phyloP scores from a whole-genome alignment of 208 protist species.

The Kentomonas sorsogonicus region DNA sequence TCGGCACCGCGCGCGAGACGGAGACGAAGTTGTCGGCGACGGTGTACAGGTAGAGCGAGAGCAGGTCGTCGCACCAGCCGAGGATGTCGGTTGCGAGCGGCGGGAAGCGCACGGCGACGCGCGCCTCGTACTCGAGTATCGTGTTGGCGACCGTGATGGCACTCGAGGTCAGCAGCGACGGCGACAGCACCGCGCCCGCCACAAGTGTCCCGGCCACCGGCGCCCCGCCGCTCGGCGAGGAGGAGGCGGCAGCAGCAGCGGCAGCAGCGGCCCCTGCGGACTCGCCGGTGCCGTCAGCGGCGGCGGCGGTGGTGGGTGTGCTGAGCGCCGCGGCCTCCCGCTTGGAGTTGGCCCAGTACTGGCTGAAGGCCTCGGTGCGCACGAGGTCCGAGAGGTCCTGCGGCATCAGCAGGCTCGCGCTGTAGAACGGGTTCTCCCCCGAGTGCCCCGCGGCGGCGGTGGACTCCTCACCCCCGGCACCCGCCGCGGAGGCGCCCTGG shows the following conservation, averaged over 20 bases:
- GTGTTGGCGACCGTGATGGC: conserved; percentile 50
- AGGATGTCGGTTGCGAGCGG: conserved; percentile 66
- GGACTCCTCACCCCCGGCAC: too few relatives aligned
- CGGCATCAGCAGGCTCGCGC: conserved; percentile 46
- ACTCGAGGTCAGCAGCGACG: conserved; percentile 51
- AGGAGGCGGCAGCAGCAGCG: too few relatives aligned
- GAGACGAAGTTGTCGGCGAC: conserved; percentile 85
- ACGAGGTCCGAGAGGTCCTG: conserved; percentile 51
- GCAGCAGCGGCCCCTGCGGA: too few relatives aligned
- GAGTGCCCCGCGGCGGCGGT: not conserved
- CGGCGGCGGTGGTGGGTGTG: not conserved
- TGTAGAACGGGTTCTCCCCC: conserved; percentile 75
- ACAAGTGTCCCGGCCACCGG: conserved; percentile 12
- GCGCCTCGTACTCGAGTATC: conserved; percentile 70
- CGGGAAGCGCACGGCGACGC: conserved; percentile 67
- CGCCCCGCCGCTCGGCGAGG: conserved; percentile 2
- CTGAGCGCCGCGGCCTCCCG: not conserved
- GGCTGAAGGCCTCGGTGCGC: conserved; percentile 49
- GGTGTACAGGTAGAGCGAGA: conserved; percentile 71
- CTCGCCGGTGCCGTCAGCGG: conserved; percentile 10
- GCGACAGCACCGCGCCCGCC: conserved; percentile 20
- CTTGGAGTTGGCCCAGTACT: conserved; percentile 38
- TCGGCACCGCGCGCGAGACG: conserved; percentile 53
- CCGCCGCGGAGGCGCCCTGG: too few relatives aligned
- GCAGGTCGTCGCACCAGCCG: conserved; percentile 61